A percentile compares a stretch with the other conserved stretches of the same genome.
These are phyloP conservation scores for Gracilaria vermiculophylla DNA, from an alignment of 23 red algal species.

Conservation along the genomic window DNA sequence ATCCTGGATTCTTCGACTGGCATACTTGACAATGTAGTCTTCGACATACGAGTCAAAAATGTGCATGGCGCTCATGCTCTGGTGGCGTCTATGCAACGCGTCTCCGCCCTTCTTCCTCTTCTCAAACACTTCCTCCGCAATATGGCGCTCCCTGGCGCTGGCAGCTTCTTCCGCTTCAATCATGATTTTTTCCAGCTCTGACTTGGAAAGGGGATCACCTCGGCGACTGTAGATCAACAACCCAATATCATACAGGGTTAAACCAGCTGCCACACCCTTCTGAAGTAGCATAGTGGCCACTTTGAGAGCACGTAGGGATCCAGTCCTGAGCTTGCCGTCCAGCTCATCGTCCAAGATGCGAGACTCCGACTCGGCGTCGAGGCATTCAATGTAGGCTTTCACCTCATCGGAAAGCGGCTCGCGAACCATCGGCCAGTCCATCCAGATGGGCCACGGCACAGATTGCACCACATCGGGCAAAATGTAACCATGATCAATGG, in stretches of 20 bases:
- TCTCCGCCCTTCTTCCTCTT: conserved; percentile 9
- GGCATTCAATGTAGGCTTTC: conserved; percentile 53
- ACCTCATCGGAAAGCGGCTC: conserved; percentile 67
- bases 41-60: conserved; percentile 32
- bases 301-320: conserved; percentile 70
- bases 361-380: conserved; percentile 83
- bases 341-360: conserved; percentile 72
- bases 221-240: conserved; percentile 73
- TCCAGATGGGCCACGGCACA: conserved; percentile 95
- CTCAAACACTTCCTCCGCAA: conserved; percentile 23
- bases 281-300: conserved; percentile 88
- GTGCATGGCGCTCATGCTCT: conserved; percentile 50
- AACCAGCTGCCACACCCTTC: conserved; percentile 58
- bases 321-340: conserved; percentile 53
- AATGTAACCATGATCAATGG: conserved; percentile 97
- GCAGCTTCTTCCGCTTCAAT: conserved; percentile 63
- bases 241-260: conserved; percentile 93
- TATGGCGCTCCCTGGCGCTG: conserved; percentile 40
- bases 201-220: conserved; percentile 45
- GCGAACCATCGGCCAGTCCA: conserved; percentile 95
- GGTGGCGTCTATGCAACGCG: conserved; percentile 31
- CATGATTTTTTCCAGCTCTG: conserved; percentile 68
- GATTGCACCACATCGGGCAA: conserved; percentile 74
- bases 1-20: conserved; percentile 42
- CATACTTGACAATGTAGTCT: conserved; percentile 62